These are phyloP conservation scores for Pseudocercospora pini-densiflorae DNA, from an alignment of 2,329 filamentous ascomycete genomes.

Conservation along the genomic window DNA sequence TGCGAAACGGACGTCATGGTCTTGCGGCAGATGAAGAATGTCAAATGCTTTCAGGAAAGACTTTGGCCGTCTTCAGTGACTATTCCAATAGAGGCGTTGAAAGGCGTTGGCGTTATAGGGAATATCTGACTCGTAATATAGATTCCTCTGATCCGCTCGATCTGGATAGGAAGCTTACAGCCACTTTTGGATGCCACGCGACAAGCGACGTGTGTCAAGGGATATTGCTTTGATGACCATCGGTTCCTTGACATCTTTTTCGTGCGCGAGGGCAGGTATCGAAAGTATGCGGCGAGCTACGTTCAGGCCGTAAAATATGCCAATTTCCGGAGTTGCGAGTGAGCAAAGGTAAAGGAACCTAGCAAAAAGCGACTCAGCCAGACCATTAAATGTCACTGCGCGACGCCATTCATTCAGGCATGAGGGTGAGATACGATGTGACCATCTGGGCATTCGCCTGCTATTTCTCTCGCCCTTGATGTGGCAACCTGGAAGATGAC, in stretches of 20 bases:
- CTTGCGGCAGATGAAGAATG: background rate
- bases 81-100: background rate
- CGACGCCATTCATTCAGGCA: background rate
- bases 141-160: background rate
- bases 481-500: background rate
- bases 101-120: background rate
- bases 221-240: background rate
- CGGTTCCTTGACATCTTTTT: background rate
- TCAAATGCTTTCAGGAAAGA: too few species aligned
- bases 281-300: background rate
- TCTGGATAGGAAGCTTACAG: background rate
- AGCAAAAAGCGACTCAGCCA: background rate
- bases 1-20: background rate
- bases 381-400: background rate
- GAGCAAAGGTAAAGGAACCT: background rate
- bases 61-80: background rate
- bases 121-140: background rate
- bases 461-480: background rate
- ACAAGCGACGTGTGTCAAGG: background rate
- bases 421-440: background rate
- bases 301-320: background rate
- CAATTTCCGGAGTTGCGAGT: constrained; percentile 2
- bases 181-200: background rate
- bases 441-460: background rate
- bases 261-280: background rate